A percentile compares a stretch with the other conserved stretches of the same genome.
phyloP scores from a whole-genome alignment of 2,329 filamentous ascomycete species.

The Sordariomycetes sp. region DNA sequence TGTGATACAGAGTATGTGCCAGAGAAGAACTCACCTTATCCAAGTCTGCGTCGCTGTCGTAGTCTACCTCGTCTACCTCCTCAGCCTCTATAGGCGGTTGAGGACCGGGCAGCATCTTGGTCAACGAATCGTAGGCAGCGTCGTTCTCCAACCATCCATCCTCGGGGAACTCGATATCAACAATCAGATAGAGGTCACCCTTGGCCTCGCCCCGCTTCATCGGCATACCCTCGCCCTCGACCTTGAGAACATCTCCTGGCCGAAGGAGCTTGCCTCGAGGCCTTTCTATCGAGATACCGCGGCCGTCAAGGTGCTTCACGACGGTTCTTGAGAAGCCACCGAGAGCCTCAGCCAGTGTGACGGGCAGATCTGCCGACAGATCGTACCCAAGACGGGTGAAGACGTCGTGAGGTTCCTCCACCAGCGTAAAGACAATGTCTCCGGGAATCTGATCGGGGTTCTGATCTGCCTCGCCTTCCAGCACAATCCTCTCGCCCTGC shows the following conservation, averaged over 20 bases:
- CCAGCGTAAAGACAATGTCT: slow-evolving; percentile 83
- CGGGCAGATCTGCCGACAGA: slow-evolving; percentile 68
- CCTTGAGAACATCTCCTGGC: slow-evolving; percentile 77
- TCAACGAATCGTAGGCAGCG: slow-evolving; percentile 59
- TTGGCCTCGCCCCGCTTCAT: slow-evolving; percentile 73
- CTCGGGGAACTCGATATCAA: slow-evolving; percentile 83
- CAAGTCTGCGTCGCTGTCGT: slow-evolving; percentile 72
- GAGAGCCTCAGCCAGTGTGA: slow-evolving; percentile 77
- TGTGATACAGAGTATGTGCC: slow-evolving; percentile 9
- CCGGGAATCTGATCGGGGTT: slow-evolving; percentile 80
- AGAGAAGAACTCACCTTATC: slow-evolving; percentile 51
- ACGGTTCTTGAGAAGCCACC: slow-evolving; percentile 87
- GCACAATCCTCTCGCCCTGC: slow-evolving; percentile 81
- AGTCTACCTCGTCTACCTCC: slow-evolving; percentile 79
- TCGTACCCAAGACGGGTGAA: slow-evolving; percentile 82
- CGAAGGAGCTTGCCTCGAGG: slow-evolving; percentile 74
- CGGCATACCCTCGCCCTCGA: slow-evolving; percentile 90
- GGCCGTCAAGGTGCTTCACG: slow-evolving; percentile 84
- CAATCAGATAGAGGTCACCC: slow-evolving; percentile 79
- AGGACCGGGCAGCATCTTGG: slow-evolving; percentile 65
- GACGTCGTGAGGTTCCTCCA: slow-evolving; percentile 69
- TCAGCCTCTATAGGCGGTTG: slow-evolving; percentile 55
- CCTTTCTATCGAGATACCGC: slow-evolving; percentile 75
- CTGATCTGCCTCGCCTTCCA: slow-evolving; percentile 93
- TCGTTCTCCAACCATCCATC: slow-evolving; percentile 73